These are phyloP conservation scores for Colletotrichum aenigma DNA, from an alignment of 2,329 filamentous ascomycete genomes.

Conservation along the genomic window DNA sequence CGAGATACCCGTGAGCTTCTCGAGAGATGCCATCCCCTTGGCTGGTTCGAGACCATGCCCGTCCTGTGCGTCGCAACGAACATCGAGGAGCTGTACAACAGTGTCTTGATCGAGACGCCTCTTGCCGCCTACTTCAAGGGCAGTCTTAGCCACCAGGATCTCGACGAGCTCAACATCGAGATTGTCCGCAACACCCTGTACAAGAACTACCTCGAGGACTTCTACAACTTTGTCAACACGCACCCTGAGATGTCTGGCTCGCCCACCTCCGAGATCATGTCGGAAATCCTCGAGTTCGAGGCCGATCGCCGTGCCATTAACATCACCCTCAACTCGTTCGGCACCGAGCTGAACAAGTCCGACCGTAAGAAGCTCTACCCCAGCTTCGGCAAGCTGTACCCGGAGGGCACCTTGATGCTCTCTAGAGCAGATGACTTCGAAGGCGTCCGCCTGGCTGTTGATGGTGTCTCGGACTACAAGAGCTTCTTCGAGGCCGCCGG, in stretches of 20 bases:
- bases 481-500: constrained; percentile 92
- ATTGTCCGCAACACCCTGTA: constrained; percentile 98
- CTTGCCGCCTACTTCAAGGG: constrained; percentile 97
- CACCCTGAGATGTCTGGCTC: constrained; percentile 86
- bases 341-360: constrained; percentile 90
- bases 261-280: constrained; percentile 93
- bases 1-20: constrained; percentile 94
- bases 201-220: constrained; percentile 99
- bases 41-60: constrained; percentile 99
- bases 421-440: constrained; percentile 94
- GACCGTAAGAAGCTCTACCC: constrained; percentile 98
- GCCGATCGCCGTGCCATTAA: constrained; percentile 97
- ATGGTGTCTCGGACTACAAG: constrained; percentile 93
- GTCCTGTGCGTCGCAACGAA: constrained; percentile 97
- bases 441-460: constrained; percentile 90
- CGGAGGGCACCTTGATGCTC: constrained; percentile 93
- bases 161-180: constrained; percentile 99
- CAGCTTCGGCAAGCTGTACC: constrained; percentile 86
- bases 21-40: constrained; percentile 93
- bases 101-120: constrained; percentile 94
- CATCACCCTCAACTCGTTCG: constrained; percentile 98
- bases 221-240: constrained; percentile 91
- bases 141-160: constrained; percentile 91
- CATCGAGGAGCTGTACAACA: constrained; percentile 98
- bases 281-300: constrained; percentile 94